Evolutionary conservation across 768 basidiomycete species (phyloP).

Genomic region (Cystobasidium tubakii): DNA sequence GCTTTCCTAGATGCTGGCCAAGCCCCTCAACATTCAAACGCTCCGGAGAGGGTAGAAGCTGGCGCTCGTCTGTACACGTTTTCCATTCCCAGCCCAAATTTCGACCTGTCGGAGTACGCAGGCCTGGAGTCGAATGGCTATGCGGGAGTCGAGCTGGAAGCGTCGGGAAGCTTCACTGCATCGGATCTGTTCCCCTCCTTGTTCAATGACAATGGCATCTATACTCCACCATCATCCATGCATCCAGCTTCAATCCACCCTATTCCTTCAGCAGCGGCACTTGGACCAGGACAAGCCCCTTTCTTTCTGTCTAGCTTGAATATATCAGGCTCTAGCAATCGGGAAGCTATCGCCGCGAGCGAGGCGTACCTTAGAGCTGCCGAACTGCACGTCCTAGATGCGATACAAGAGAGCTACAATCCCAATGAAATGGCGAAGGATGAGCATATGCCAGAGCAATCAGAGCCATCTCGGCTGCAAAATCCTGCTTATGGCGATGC

Average conservation of each 20-base stretch:
- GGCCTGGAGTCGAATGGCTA: not conserved
- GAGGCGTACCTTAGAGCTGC: not conserved
- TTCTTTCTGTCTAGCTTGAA: constrained; percentile 8
- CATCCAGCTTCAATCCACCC: constrained; percentile 7
- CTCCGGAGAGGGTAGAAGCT: not conserved
- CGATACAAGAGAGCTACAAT: not conserved
- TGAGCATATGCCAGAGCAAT: not conserved
- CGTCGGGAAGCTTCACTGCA: constrained; percentile 13
- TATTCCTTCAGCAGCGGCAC: not conserved
- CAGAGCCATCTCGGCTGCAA: not conserved
- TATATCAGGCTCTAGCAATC: not conserved
- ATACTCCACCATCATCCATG: constrained; percentile 16
- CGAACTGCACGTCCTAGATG: not conserved
- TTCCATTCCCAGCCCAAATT: not conserved
- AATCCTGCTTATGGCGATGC: not conserved
- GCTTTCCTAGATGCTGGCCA: not conserved
- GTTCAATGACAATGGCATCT: constrained; percentile 27
- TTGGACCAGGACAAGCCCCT: not conserved
- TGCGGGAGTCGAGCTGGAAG: not conserved
- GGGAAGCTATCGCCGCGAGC: constrained; percentile 14
- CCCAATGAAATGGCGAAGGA: not conserved
- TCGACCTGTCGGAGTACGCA: not conserved
- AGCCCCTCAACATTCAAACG: not conserved
- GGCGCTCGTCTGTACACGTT: not conserved
- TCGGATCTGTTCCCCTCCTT: constrained; percentile 21